Evolutionary conservation across 2,329 filamentous ascomycete genomes (phyloP).

Genomic region (Zymoseptoria tritici): DNA sequence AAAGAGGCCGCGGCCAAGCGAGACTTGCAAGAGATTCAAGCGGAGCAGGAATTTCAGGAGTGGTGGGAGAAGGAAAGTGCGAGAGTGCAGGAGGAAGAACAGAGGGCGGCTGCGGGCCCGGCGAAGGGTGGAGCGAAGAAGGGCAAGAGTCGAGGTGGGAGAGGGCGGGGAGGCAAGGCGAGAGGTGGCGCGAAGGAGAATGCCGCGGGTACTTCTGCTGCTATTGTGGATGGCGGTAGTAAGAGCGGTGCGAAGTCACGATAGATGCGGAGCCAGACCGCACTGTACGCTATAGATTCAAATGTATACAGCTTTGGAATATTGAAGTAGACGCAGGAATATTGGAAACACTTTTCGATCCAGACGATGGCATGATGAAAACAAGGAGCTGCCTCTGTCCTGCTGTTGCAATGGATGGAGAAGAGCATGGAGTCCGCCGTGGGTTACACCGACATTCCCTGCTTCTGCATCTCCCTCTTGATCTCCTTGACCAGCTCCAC

Average conservation of each 20-base stretch:
- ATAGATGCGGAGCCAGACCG: neutral
- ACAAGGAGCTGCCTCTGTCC: neutral
- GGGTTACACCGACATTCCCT: neutral
- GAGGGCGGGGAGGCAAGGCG: slow-evolving; percentile 10
- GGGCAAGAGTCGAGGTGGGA: slow-evolving; percentile 13
- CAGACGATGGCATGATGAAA: neutral
- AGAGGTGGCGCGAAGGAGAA: slow-evolving; percentile 3
- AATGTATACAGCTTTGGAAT: neutral
- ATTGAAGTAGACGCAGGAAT: neutral
- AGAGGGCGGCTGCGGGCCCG: slow-evolving; percentile 9
- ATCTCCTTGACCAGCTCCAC: slow-evolving; percentile 4
- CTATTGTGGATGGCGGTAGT: neutral
- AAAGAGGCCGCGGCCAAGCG: slow-evolving; percentile 80
- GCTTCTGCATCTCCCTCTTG: neutral
- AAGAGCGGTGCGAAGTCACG: neutral
- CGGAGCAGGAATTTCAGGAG: slow-evolving; percentile 92
- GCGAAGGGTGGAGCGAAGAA: slow-evolving; percentile 14
- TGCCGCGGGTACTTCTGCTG: neutral
- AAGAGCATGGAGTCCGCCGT: too few species aligned
- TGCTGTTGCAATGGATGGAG: neutral
- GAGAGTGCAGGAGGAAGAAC: slow-evolving; percentile 42
- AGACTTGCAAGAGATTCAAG: slow-evolving; percentile 87
- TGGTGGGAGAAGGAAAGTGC: slow-evolving; percentile 89
- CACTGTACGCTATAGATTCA: neutral
- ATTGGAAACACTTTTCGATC: neutral